Percentiles rank a stretch among this genome's conserved stretches.
These are phyloP conservation scores for Setaria viridis DNA, from an alignment of 202 grass and related monocot genomes.

Conservation along the genomic window DNA sequence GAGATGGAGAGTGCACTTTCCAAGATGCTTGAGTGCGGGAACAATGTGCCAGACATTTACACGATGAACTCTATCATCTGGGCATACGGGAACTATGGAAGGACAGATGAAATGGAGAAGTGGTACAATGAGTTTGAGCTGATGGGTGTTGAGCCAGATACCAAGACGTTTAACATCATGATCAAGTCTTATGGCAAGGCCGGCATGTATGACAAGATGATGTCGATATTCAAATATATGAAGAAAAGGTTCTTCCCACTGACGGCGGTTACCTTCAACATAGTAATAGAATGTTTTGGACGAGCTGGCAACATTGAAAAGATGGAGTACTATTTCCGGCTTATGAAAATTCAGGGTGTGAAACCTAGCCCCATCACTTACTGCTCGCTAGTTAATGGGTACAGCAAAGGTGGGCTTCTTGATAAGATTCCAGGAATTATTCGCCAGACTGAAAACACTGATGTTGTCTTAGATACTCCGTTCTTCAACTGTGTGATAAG, in stretches of 20 bases:
- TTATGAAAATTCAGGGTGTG: conserved; percentile 86
- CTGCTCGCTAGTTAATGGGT: conserved; percentile 79
- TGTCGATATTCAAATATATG: conserved; percentile 73
- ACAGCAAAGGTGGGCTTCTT: conserved; percentile 72
- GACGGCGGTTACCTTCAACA: conserved; percentile 68
- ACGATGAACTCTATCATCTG: conserved; percentile 92
- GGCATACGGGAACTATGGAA: conserved; percentile 75
- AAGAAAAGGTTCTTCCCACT: conserved; percentile 68
- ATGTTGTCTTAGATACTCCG: conserved; percentile 78
- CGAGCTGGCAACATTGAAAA: conserved; percentile 74
- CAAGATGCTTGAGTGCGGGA: conserved; percentile 72
- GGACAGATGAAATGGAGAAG: conserved; percentile 75
- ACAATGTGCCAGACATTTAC: conserved; percentile 72
- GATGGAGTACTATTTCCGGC: conserved; percentile 86
- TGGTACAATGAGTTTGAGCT: conserved; percentile 80
- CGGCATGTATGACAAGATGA: conserved; percentile 66
- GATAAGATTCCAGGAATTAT: conserved; percentile 77
- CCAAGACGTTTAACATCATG: conserved; percentile 80
- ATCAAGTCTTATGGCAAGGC: conserved; percentile 84
- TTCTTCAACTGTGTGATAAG: conserved; percentile 91
- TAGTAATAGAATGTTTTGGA: conserved; percentile 80
- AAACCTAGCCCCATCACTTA: conserved; percentile 84
- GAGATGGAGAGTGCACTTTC: conserved; percentile 73
- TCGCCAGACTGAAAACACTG: conserved; percentile 79
- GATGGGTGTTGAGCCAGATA: conserved; percentile 81